phyloP scores from a whole-genome alignment of 78 protist genomes.

The Dictyostelium intermedium region DNA sequence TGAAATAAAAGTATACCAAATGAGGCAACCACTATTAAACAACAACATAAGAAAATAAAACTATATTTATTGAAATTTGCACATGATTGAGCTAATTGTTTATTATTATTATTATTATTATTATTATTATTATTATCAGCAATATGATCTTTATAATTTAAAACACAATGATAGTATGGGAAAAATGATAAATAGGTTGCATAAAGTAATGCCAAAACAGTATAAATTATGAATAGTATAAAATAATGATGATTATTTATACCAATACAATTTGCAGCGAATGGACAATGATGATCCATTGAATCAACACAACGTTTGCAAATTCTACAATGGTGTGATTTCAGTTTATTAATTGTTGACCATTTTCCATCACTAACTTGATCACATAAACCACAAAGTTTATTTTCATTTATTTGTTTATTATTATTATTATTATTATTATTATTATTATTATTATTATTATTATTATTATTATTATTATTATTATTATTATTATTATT shows the following conservation, averaged over 20 bases:
- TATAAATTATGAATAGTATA: neutral
- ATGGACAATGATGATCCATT: constrained; percentile 75
- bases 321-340: constrained; percentile 39
- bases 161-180: constrained; percentile 21
- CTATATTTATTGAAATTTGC: neutral
- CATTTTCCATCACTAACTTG: neutral
- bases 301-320: constrained; percentile 43
- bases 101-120: neutral
- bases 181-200: constrained; percentile 6
- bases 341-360: neutral
- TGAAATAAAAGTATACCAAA: constrained; percentile 13
- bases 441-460: neutral
- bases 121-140: too few species aligned
- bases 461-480: neutral
- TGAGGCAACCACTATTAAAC: neutral
- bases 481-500: constrained; percentile 2
- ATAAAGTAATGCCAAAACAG: neutral
- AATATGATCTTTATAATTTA: neutral
- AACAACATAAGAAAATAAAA: constrained; percentile 28
- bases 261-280: constrained; percentile 38
- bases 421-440: neutral
- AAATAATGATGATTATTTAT: constrained; percentile 19
- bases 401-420: neutral
- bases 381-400: neutral
- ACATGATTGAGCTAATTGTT: neutral